A percentile compares a stretch with the other conserved stretches of the same genome.
These are phyloP conservation scores for Ascochyta pisi DNA, from an alignment of 2,329 filamentous ascomycete genomes.

Conservation along the genomic window DNA sequence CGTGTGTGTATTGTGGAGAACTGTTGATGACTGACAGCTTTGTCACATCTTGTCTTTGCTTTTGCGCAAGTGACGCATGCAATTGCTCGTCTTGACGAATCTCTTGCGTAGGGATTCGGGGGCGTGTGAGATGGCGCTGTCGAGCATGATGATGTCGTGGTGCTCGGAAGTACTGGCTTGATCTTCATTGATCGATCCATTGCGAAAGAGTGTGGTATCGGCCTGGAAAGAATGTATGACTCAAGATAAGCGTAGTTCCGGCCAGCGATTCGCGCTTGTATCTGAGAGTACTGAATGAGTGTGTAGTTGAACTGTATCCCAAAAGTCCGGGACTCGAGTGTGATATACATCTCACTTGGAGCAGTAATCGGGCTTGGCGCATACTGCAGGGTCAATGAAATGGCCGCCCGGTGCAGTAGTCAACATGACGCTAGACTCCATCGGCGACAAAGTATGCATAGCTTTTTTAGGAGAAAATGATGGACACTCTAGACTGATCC, in stretches of 20 bases:
- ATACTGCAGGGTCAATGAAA: conserved; percentile 22
- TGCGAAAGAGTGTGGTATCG: conserved; percentile 1
- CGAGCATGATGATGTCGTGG: conserved; percentile 18
- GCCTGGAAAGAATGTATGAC: neutral
- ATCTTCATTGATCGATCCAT: conserved; percentile 28
- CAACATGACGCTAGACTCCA: conserved; percentile 26
- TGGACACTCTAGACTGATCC: conserved; percentile 22
- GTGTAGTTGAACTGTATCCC: conserved; percentile 12
- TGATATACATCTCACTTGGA: conserved; percentile 34
- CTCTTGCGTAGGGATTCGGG: conserved; percentile 39
- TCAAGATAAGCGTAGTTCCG: neutral
- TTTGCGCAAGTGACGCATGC: conserved; percentile 50
- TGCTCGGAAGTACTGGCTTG: conserved; percentile 21
- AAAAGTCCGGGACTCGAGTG: conserved; percentile 29
- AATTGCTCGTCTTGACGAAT: conserved; percentile 45
- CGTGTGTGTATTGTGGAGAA: too few relatives aligned
- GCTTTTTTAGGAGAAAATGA: conserved; percentile 21
- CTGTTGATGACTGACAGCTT: conserved; percentile 32
- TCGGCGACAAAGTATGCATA: conserved; percentile 25
- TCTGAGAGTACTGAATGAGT: conserved; percentile 1
- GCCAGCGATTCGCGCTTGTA: neutral
- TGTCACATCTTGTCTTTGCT: conserved; percentile 50
- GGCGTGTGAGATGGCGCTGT: neutral
- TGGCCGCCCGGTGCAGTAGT: conserved; percentile 38
- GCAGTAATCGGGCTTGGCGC: conserved; percentile 30